These are phyloP conservation scores for Termitomyces sp. DNA, from an alignment of 768 basidiomycete genomes.

Conservation along the genomic window DNA sequence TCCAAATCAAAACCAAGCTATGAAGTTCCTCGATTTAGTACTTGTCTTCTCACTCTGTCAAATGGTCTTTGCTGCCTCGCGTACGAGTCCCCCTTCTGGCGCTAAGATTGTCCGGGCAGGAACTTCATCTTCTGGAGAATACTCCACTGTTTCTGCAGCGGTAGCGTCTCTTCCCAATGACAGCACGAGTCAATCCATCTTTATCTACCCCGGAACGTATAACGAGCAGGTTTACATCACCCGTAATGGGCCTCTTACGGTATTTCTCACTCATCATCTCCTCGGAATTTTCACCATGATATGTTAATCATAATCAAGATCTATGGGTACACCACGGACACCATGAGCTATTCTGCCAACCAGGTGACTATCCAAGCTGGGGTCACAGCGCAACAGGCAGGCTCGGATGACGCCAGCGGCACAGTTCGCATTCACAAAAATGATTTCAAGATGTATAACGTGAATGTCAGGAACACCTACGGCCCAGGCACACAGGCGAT, in stretches of 20 bases:
- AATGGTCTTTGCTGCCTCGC: conserved; percentile 22
- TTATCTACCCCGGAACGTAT: conserved; percentile 44
- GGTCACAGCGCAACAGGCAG: conserved; percentile 27
- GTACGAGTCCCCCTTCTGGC: conserved; percentile 37
- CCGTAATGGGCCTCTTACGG: conserved; percentile 37
- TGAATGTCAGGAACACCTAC: conserved; percentile 42
- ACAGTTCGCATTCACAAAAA: conserved; percentile 43
- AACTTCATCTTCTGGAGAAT: conserved; percentile 34
- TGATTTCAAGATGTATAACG: conserved; percentile 44
- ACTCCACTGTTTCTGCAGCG: conserved; percentile 31
- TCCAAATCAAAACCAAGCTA: not conserved
- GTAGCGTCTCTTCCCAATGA: conserved; percentile 37
- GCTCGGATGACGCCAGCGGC: conserved; percentile 42
- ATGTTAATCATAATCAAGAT: conserved; percentile 20
- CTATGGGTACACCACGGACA: conserved; percentile 38
- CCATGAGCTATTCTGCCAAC: conserved; percentile 30
- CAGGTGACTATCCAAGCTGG: conserved; percentile 33
- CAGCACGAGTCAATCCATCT: conserved; percentile 30
- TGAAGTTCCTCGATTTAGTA: not conserved
- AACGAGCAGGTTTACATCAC: conserved; percentile 39
- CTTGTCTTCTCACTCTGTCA: not conserved
- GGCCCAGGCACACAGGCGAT: conserved; percentile 41
- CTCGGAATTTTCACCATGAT: not conserved
- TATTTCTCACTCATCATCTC: conserved; percentile 11
- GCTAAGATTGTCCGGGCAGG: conserved; percentile 35